phyloP scores from a whole-genome alignment of 352 stramenopile species.

The Phytopythium helicoides region DNA sequence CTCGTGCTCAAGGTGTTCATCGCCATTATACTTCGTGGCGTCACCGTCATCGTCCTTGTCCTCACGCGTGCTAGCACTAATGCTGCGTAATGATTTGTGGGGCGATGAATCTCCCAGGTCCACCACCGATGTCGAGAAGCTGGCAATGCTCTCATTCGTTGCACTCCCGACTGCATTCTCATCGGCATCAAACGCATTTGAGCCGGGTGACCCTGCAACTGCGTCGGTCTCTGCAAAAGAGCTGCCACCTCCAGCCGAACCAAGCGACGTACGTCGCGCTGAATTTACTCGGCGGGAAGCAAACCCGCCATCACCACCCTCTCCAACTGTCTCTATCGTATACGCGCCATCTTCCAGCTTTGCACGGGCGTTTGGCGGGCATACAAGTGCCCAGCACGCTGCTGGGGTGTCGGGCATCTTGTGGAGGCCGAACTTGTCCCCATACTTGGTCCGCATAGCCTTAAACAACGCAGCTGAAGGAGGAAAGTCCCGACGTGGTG shows the following conservation, averaged over 20 bases:
- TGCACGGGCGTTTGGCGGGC: conserved; percentile 47
- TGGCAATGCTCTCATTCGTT: conserved; percentile 11
- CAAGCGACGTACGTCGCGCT: conserved; percentile 3
- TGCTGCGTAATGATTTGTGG: conserved; percentile 5
- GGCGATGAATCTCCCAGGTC: conserved; percentile 15
- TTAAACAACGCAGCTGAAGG: conserved; percentile 84
- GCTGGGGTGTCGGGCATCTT: conserved; percentile 68
- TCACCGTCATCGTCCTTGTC: conserved; percentile 12
- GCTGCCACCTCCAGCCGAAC: conserved; percentile 4
- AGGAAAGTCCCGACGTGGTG: conserved; percentile 74
- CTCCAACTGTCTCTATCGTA: not conserved
- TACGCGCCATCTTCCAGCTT: conserved; percentile 50
- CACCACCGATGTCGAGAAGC: conserved; percentile 9
- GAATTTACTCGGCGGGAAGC: not conserved
- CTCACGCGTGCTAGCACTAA: conserved; percentile 10
- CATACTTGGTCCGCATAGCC: conserved; percentile 81
- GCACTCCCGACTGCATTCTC: conserved; percentile 10
- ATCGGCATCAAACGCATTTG: not conserved
- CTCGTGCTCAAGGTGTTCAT: conserved; percentile 10
- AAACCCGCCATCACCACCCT: conserved; percentile 1
- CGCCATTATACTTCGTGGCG: not conserved
- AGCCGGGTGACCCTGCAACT: conserved; percentile 1
- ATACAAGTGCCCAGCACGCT: conserved; percentile 77
- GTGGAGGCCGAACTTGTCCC: conserved; percentile 74
- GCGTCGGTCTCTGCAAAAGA: not conserved